Percentiles rank a stretch among this genome's conserved stretches.
These are phyloP conservation scores for Quercus tomentella DNA, from an alignment of 331 rosid genomes.

Conservation along the genomic window DNA sequence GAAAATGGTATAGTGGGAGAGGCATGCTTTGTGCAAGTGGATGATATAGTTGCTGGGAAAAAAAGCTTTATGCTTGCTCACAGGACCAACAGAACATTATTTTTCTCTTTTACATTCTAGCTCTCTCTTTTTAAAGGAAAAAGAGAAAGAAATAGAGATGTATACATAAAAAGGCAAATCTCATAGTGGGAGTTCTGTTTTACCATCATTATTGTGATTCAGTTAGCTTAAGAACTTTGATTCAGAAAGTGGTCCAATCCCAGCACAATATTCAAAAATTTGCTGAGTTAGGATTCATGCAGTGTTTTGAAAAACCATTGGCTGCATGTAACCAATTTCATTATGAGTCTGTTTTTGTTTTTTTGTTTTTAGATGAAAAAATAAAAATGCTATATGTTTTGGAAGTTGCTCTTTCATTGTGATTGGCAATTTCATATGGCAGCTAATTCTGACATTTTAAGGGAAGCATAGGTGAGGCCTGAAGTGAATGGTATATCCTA, in stretches of 20 bases:
- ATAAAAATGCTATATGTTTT: not conserved
- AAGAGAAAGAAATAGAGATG: not conserved
- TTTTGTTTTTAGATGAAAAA: not conserved
- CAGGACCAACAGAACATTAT: not conserved
- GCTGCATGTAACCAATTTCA: not conserved
- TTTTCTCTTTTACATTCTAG: not conserved
- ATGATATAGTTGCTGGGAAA: conserved; percentile 3
- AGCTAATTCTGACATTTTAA: not conserved
- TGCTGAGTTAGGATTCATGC: not conserved
- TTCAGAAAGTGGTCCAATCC: conserved; percentile 22
- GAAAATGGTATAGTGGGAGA: conserved; percentile 12
- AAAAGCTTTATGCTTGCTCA: not conserved
- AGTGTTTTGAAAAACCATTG: not conserved
- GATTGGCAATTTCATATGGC: not conserved
- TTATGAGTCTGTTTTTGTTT: not conserved
- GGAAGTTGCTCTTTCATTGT: not conserved
- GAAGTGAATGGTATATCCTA: not conserved
- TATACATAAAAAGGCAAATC: not conserved
- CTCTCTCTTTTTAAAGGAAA: not conserved
- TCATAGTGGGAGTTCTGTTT: conserved; percentile 17
- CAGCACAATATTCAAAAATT: not conserved
- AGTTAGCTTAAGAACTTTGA: not conserved
- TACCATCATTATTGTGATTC: conserved; percentile 1
- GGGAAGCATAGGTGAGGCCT: not conserved
- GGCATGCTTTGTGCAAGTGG: conserved; percentile 25